Conservation (phyloP, 1,139 yeast genomes). For the Yamadazyma siamensis region DNA sequence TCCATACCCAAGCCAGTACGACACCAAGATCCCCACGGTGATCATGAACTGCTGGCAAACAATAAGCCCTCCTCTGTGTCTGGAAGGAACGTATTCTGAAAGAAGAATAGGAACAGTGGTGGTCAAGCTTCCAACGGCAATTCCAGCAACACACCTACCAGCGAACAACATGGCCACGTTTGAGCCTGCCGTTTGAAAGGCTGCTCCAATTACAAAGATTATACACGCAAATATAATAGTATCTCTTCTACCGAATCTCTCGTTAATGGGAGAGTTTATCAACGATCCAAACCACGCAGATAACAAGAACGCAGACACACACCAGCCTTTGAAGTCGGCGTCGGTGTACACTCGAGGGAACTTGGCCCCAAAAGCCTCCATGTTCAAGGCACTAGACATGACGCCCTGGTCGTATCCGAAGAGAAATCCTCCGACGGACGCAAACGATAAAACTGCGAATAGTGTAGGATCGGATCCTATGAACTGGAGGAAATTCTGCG, state of each 20-base stretch:
- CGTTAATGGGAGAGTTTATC: conserved; percentile 19
- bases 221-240: conserved; percentile 24
- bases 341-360: conserved; percentile 18
- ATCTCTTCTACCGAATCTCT: conserved; percentile 30
- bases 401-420: conserved; percentile 81
- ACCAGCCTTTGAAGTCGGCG: conserved; percentile 21
- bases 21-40: conserved; percentile 63
- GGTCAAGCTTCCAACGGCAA: conserved; percentile 21
- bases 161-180: conserved; percentile 18
- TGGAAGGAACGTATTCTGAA: conserved; percentile 33
- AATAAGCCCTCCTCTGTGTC: conserved; percentile 64
- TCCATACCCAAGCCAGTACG: conserved; percentile 74
- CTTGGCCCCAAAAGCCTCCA: conserved; percentile 18
- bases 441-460: conserved; percentile 17
- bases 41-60: conserved; percentile 63
- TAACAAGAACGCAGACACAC: conserved; percentile 20
- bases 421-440: conserved; percentile 22
- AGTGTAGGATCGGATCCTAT: conserved; percentile 12
- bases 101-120: conserved; percentile 21
- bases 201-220: conserved; percentile 29
- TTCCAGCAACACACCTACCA: conserved; percentile 22
- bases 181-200: conserved; percentile 27
- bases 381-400: conserved; percentile 64
- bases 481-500: conserved; percentile 4
- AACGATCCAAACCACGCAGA: conserved; percentile 23